phyloP scores from a whole-genome alignment of 2,329 filamentous ascomycete genomes.

The Thelonectria blattea region DNA sequence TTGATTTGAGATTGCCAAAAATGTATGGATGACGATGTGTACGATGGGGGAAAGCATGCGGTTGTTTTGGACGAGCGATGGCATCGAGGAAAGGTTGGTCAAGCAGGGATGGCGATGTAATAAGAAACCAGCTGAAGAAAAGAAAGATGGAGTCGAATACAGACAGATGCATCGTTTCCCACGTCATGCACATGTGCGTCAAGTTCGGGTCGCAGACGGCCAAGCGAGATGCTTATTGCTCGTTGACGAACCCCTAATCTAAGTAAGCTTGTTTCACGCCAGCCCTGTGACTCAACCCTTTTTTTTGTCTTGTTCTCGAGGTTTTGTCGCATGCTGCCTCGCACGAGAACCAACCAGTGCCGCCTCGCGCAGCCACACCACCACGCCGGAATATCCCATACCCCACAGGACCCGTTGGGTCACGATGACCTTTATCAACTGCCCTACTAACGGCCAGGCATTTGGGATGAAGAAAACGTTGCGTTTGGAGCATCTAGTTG shows the following conservation, averaged over 20 bases:
- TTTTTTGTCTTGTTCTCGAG: not conserved
- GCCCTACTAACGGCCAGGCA: not conserved
- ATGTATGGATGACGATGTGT: not conserved
- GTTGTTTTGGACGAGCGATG: conserved; percentile 18
- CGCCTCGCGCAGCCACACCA: not conserved
- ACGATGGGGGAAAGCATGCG: conserved; percentile 10
- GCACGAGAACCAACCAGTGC: conserved; percentile 16
- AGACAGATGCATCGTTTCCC: not conserved
- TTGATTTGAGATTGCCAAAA: not conserved
- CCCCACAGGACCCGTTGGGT: conserved; percentile 17
- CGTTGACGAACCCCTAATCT: not conserved
- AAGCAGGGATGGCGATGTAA: not conserved
- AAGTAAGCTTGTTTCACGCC: not conserved
- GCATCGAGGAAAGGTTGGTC: not conserved
- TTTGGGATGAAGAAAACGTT: not conserved
- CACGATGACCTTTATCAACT: not conserved
- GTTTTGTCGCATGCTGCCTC: not conserved
- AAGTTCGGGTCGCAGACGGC: conserved; percentile 1
- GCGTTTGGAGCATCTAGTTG: not conserved
- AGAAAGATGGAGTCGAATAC: not conserved
- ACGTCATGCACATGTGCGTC: not conserved
- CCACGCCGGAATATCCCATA: not conserved
- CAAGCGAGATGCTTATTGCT: not conserved
- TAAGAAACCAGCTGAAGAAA: not conserved
- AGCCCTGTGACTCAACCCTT: not conserved